Base-by-base conservation (phyloP, 345 rosid genomes). In the Heritiera littoralis region DNA sequence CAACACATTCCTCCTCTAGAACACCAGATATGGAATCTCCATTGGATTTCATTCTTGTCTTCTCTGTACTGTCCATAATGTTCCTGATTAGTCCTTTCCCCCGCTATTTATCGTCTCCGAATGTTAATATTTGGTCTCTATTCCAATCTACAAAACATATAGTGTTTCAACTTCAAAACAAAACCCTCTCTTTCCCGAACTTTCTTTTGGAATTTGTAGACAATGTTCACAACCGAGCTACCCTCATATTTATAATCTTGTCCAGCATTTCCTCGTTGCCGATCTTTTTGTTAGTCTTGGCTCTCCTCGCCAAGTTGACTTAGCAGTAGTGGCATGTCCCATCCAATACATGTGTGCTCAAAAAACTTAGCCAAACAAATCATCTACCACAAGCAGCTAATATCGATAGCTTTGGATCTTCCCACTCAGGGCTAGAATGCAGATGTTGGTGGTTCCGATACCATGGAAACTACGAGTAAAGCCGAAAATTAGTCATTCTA, bases 1-100 rank as follows among this genome's bases (percentile, higher is more conserved):
- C 98, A 78, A 91, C 90, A 41, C 75, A 86, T 23, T 76, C 64
- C 68, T 84, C 88, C 54, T 86, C 83, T 12, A 58, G 74, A 77
- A 77, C 72, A 30, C 73, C 83, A 61, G 82, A 76, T 73, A 69
- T 67, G 68, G 79, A 76, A 79, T 81, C 81, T 80, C 66, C 78
- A 78, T 60, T 76, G 71, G 69, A 5, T 68, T 82, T 54, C 83
- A 72, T 63, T 61, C 76, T 75, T 84, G 78, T 78, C 83, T 81
- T 86, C 86, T 81, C 86, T 82, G 3, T 49, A 49, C 15, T 2
- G 15, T 49, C 54, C 54, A 11, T 49, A 2, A 11, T 12, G 54
- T 49, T 49, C 54, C 15, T 49, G 12, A 2, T 15, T 49, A 49
- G 54, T 3, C 54, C 9, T 45, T 45, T 45, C 48, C 10, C 10